Conservation (phyloP, 2,329 filamentous ascomycete genomes). For the Venturia nashicola region DNA sequence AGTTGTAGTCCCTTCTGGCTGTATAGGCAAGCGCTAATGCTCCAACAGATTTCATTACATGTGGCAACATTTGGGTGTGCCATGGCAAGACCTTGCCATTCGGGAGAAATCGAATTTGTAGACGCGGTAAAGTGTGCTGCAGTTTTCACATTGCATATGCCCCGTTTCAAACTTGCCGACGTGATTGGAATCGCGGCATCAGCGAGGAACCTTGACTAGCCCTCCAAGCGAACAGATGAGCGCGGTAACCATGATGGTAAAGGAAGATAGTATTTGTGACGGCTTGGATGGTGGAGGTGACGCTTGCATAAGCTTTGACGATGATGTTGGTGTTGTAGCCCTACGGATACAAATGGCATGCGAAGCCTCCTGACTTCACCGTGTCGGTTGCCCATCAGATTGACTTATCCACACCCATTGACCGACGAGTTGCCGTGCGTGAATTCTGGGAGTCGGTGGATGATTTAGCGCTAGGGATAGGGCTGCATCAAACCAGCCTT, state of each 20-base stretch:
- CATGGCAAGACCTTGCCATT: conserved; percentile 43
- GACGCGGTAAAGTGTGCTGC: not conserved
- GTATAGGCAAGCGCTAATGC: not conserved
- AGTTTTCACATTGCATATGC: not conserved
- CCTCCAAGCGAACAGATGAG: not conserved
- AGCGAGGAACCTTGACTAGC: not conserved
- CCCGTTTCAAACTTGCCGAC: not conserved
- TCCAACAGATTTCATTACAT: conserved; percentile 50
- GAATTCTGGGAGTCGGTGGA: not conserved
- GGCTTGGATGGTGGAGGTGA: not conserved
- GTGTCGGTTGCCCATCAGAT: not conserved
- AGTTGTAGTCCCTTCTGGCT: conserved; percentile 13
- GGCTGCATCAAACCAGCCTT: not conserved
- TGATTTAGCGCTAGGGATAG: not conserved
- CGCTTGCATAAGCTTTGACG: not conserved
- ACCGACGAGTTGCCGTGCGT: not conserved
- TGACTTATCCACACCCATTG: not conserved
- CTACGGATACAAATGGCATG: not conserved
- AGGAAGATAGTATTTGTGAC: not conserved
- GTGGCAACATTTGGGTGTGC: conserved; percentile 52
- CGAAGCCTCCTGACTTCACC: not conserved
- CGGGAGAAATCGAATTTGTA: conserved; percentile 13
- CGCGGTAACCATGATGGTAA: not conserved
- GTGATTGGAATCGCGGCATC: not conserved
- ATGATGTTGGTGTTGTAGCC: not conserved